A percentile compares a stretch with the other conserved stretches of the same genome.
These are phyloP conservation scores for Mixia osmundae DNA, from an alignment of 1,284 basidiomycete species.

Conservation along the genomic window DNA sequence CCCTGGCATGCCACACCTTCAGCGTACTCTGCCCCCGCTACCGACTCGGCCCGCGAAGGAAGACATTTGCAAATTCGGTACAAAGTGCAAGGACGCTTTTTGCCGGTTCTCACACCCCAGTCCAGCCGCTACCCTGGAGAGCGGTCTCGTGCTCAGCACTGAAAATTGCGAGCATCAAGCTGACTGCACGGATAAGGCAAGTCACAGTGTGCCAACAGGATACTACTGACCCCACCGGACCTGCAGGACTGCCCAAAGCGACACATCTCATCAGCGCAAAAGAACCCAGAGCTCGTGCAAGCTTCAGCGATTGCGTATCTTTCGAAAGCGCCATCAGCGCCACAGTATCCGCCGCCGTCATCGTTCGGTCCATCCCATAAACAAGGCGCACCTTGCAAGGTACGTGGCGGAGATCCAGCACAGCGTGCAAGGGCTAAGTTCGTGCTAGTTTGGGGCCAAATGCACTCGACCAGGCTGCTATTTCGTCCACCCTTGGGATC, in stretches of 20 bases:
- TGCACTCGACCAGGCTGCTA: slow-evolving; percentile 52
- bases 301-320: neutral
- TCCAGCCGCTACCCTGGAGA: slow-evolving; percentile 68
- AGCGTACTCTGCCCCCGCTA: slow-evolving; percentile 16
- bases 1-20: neutral
- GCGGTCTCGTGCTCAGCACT: slow-evolving; percentile 74
- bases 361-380: slow-evolving; percentile 13
- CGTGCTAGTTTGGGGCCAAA: slow-evolving; percentile 36
- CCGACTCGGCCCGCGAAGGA: slow-evolving; percentile 24
- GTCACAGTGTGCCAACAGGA: slow-evolving; percentile 26
- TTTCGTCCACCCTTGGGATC: slow-evolving; percentile 36
- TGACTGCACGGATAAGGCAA: slow-evolving; percentile 48
- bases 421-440: neutral
- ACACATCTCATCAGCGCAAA: slow-evolving; percentile 16
- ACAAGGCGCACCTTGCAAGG: slow-evolving; percentile 30
- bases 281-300: slow-evolving; percentile 4
- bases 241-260: slow-evolving; percentile 18
- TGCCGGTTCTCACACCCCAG: slow-evolving; percentile 78
- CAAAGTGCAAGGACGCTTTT: slow-evolving; percentile 64
- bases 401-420: neutral
- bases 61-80: slow-evolving; percentile 58
- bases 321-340: neutral
- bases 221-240: slow-evolving; percentile 4
- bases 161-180: slow-evolving; percentile 67
- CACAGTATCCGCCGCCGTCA: slow-evolving; percentile 2